Percentiles rank a stretch among this genome's conserved stretches.
Evolutionary conservation across 345 rosid genomes (phyloP).

Genomic region (Tarenaya hassleriana): DNA sequence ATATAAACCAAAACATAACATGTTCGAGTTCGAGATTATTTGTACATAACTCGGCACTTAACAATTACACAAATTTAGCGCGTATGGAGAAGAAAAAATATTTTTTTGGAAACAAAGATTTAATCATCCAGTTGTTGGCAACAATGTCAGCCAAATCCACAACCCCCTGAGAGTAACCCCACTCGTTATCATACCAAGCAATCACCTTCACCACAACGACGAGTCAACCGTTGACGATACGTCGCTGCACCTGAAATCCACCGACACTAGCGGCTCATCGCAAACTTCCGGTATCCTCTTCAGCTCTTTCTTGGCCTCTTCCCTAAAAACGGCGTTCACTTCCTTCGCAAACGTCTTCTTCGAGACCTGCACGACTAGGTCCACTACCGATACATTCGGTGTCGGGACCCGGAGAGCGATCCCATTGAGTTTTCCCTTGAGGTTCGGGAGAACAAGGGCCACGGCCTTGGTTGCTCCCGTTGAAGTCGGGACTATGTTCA

Average conservation of each 20-base stretch:
- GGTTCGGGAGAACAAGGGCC: conserved; percentile 87
- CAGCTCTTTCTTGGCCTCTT: conserved; percentile 76
- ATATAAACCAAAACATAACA: too few species aligned
- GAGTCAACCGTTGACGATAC: conserved; percentile 88
- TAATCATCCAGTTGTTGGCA: conserved; percentile 74
- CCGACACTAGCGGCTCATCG: conserved; percentile 98
- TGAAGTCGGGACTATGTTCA: conserved; percentile 94
- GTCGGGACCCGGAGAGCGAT: conserved; percentile 98
- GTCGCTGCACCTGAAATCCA: conserved; percentile 92
- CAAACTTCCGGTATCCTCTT: conserved; percentile 83
- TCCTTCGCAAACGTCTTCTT: conserved; percentile 97
- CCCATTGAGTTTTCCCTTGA: conserved; percentile 93
- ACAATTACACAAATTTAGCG: conserved; percentile 13
- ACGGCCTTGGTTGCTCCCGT: conserved; percentile 99
- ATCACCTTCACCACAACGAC: conserved; percentile 94
- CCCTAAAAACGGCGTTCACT: conserved; percentile 90
- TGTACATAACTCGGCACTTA: conserved; percentile 29
- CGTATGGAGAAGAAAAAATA: conserved; percentile 14
- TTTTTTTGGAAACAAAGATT: conserved; percentile 10
- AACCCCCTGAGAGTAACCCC: conserved; percentile 99
- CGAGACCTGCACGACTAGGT: conserved; percentile 87
- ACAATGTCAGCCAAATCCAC: conserved; percentile 96
- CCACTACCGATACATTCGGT: conserved; percentile 94
- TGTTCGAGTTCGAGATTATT: too few species aligned
- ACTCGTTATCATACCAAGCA: conserved; percentile 98